Percentiles rank a stretch among this genome's conserved stretches.
Conservation (phyloP, 345 rosid species). For the Capsella bursapastoris region DNA sequence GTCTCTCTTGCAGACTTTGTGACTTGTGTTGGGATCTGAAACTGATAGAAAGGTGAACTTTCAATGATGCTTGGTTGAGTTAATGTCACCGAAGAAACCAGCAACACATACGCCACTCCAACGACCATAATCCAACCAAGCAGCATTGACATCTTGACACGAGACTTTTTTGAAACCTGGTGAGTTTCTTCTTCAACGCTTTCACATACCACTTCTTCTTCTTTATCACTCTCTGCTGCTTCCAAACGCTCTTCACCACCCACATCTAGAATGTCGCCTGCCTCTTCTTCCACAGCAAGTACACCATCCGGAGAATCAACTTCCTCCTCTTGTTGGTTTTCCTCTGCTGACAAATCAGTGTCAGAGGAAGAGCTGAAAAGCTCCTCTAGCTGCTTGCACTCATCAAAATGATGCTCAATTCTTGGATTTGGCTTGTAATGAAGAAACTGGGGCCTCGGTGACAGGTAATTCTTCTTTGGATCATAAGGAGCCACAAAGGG, state of each 20-base stretch:
- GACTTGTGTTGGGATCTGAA: slow-evolving; percentile 17
- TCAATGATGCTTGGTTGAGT: background rate
- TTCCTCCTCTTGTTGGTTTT: slow-evolving; percentile 47
- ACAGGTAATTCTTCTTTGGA: slow-evolving; percentile 63
- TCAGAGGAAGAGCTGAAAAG: slow-evolving; percentile 51
- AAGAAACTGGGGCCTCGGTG: slow-evolving; percentile 75
- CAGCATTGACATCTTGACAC: slow-evolving; percentile 54
- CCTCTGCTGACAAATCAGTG: slow-evolving; percentile 56
- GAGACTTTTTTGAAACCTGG: slow-evolving; percentile 40
- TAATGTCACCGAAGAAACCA: slow-evolving; percentile 32
- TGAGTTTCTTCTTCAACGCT: slow-evolving; percentile 36
- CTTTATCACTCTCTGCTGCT: slow-evolving; percentile 17
- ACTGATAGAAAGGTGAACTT: slow-evolving; percentile 12
- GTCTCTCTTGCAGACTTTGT: slow-evolving; percentile 21
- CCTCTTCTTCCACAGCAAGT: slow-evolving; percentile 26
- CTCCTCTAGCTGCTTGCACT: slow-evolving; percentile 57
- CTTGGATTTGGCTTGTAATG: slow-evolving; percentile 68
- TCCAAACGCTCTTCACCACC: slow-evolving; percentile 37
- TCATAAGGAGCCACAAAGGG: slow-evolving; percentile 65
- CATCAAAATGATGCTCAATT: slow-evolving; percentile 47
- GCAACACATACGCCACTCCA: slow-evolving; percentile 47
- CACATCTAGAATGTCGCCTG: slow-evolving; percentile 5
- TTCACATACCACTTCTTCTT: slow-evolving; percentile 32
- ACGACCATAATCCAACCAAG: slow-evolving; percentile 50
- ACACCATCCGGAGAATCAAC: slow-evolving; percentile 38